Evolutionary conservation across 164 flowering plant species (phyloP).

Genomic region (Chimonanthus praecox): DNA sequence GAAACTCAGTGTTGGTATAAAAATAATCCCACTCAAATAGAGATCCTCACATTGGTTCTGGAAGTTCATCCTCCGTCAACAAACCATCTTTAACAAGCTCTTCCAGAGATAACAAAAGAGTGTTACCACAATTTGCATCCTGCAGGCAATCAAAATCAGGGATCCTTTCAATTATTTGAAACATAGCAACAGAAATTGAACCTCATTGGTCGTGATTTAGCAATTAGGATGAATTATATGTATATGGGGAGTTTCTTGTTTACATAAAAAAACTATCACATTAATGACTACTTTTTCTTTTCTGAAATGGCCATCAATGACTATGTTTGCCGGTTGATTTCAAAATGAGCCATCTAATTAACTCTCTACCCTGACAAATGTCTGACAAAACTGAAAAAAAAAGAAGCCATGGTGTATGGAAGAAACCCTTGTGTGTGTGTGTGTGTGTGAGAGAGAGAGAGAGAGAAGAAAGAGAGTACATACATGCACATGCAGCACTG

Average conservation of each 20-base stretch:
- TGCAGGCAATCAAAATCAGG: slow-evolving; percentile 20
- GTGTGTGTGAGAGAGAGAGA: too few relatives aligned
- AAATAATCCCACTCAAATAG: slow-evolving; percentile 5
- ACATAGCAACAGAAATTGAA: neutral
- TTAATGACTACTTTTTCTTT: too few relatives aligned
- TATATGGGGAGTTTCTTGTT: too few relatives aligned
- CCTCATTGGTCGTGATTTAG: neutral
- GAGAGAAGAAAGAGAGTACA: too few relatives aligned
- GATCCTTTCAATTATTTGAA: neutral
- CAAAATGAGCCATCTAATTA: too few relatives aligned
- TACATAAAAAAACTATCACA: too few relatives aligned
- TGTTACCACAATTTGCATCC: slow-evolving; percentile 99
- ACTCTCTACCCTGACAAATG: too few relatives aligned
- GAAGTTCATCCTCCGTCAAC: slow-evolving; percentile 70
- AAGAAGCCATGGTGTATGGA: neutral
- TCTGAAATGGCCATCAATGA: too few relatives aligned
- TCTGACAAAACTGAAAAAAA: neutral
- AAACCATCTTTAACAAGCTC: slow-evolving; percentile 94
- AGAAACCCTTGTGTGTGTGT: neutral
- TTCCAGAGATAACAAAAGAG: slow-evolving; percentile 88
- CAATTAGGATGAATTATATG: too few relatives aligned
- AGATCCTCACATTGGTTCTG: slow-evolving; percentile 64
- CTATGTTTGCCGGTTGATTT: too few relatives aligned
- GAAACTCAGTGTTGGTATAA: neutral
- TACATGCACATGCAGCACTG: too few relatives aligned